These are phyloP conservation scores for Rhizoctonia solani DNA, from an alignment of 1,284 basidiomycete genomes.

Conservation along the genomic window DNA sequence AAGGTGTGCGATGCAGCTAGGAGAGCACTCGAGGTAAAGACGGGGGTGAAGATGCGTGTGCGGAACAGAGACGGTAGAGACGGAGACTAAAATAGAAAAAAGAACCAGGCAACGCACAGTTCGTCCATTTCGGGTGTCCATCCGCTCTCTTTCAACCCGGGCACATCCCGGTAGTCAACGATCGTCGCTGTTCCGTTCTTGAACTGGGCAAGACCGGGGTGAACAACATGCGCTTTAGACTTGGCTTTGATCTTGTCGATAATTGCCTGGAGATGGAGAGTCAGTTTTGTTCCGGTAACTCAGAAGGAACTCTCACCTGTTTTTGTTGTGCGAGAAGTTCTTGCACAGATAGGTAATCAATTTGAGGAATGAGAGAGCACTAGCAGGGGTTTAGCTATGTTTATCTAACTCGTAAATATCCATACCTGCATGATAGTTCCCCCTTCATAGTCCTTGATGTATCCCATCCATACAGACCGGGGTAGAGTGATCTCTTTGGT, in stretches of 20 bases:
- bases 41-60: no score
- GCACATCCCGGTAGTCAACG: slow-evolving; percentile 73
- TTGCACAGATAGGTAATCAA: slow-evolving; percentile 86
- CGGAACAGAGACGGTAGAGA: no score
- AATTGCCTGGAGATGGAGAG: slow-evolving; percentile 58
- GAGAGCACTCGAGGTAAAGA: no score
- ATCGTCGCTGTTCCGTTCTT: slow-evolving; percentile 56
- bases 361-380: slow-evolving; percentile 89
- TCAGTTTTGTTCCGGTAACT: background rate
- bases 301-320: slow-evolving; percentile 53
- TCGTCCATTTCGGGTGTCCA: slow-evolving; percentile 90
- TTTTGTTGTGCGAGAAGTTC: slow-evolving; percentile 82
- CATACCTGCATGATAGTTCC: slow-evolving; percentile 95
- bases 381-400: slow-evolving; percentile 39
- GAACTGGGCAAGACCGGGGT: slow-evolving; percentile 82
- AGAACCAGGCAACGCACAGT: slow-evolving; percentile 55
- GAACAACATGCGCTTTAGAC: slow-evolving; percentile 85
- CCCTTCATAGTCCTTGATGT: slow-evolving; percentile 99
- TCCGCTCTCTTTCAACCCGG: slow-evolving; percentile 86
- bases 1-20: no score
- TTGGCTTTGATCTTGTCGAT: slow-evolving; percentile 87
- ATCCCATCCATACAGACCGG: slow-evolving; percentile 93
- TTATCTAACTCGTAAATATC: background rate
- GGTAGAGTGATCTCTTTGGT: slow-evolving; percentile 95
- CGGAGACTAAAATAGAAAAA: no score